Evolutionary conservation across 805 yeast species (phyloP), one percentile per base, ranked within the genome.

Genomic region (Ogataea dorogensis): DNA sequence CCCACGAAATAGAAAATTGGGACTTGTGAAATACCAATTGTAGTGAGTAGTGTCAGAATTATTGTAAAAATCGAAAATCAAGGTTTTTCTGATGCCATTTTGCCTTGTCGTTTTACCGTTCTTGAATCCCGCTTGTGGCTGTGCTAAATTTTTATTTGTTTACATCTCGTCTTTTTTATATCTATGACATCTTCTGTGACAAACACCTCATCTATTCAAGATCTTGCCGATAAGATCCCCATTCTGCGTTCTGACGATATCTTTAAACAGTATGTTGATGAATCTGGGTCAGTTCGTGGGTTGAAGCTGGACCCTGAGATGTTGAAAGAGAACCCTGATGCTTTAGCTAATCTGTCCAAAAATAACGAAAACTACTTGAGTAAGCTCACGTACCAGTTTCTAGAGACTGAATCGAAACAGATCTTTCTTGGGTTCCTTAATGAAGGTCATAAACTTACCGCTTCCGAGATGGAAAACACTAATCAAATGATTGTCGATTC

Each of bases 371-470:
- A 67, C 43, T 51, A 70, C 17, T 73, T 74, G 40, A 69, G 73
- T 12, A 70, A 79, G 40, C 61, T 81, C 26, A 78, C 79, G 48
- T 79, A 79, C 43, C 71, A 79, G 38, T 83, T 78, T 51, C 54
- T 81, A 26, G 91, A 83, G 53, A 84, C 81, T 49, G 88, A 81
- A 44, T 71, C 87, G 4, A 74, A 83, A 43, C 85, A 81, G 45
- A 72, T 75, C 54, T 82, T 83, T 56, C 59, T 83, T 23, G 59
- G 83, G 23, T 62, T 65, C 17, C 59, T 82, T 7, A 61, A 76
- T 9, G 64, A 58, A 33, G 60, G 60, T 7, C 49, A 48, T 10
- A 49, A 47, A 13, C 29, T 51, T 25, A 43, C 53, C 22, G 47
- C 41, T 6, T 32, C 46, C 2, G 58, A 57, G 18, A 47, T 54